Percentiles rank a stretch among this genome's conserved stretches.
Conservation (phyloP, 768 basidiomycete species). For the Lentinula lateritia region DNA sequence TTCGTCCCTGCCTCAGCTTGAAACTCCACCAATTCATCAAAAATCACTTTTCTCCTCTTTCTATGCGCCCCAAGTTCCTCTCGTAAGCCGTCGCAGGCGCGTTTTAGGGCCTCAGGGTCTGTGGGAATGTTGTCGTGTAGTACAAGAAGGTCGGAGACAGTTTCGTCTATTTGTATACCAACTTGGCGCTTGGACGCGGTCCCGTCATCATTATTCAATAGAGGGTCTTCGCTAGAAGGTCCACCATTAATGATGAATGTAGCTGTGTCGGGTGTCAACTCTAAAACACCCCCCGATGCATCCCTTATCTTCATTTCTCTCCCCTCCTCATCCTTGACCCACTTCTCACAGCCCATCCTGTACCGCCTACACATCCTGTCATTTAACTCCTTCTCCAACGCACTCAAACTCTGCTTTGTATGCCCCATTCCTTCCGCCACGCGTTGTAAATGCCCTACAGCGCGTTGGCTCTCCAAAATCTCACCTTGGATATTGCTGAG, state of each 20-base stretch:
- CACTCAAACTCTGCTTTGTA: constrained; percentile 51
- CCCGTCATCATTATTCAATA: constrained; percentile 14
- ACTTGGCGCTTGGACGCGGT: constrained; percentile 40
- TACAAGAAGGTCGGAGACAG: constrained; percentile 57
- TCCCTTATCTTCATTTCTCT: constrained; percentile 69
- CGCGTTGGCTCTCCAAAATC: constrained; percentile 78
- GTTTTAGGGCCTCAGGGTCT: constrained; percentile 46
- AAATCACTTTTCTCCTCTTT: constrained; percentile 63
- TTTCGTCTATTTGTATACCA: constrained; percentile 38
- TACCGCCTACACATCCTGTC: constrained; percentile 79
- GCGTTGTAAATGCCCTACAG: constrained; percentile 61
- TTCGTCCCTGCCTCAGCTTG: constrained; percentile 90
- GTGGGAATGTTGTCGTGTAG: constrained; percentile 55
- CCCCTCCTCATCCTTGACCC: constrained; percentile 80
- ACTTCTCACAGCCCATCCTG: constrained; percentile 88
- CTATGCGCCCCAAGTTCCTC: constrained; percentile 62
- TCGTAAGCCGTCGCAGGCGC: constrained; percentile 54
- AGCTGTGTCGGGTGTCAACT: constrained; percentile 38
- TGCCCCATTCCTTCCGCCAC: constrained; percentile 65
- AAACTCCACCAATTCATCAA: constrained; percentile 72
- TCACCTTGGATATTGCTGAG: constrained; percentile 85
- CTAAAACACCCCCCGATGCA: constrained; percentile 52
- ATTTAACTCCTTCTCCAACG: constrained; percentile 60
- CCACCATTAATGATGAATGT: constrained; percentile 41
- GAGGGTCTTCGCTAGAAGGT: constrained; percentile 13